phyloP scores from a whole-genome alignment of 2,329 filamentous ascomycete species.

The Ophiostoma pallidulum region DNA sequence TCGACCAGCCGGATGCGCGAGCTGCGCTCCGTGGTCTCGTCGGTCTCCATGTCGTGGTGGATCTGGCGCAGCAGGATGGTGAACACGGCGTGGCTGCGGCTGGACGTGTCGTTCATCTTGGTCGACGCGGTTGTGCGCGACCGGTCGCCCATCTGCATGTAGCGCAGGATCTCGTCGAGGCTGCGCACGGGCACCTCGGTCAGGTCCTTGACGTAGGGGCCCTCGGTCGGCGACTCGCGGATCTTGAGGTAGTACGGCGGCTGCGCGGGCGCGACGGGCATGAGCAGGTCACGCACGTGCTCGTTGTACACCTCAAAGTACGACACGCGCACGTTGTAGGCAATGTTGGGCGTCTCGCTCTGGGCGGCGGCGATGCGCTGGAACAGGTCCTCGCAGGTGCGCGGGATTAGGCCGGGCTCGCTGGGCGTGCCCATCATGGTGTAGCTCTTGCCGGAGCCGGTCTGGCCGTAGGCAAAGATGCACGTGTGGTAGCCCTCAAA shows the following conservation, averaged over 20 bases:
- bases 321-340: conserved; percentile 93
- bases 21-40: conserved; percentile 91
- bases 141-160: conserved; percentile 82
- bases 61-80: conserved; percentile 98
- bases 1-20: conserved; percentile 93
- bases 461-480: conserved; percentile 98
- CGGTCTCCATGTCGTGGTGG: conserved; percentile 92
- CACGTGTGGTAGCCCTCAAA: conserved; percentile 99
- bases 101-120: conserved; percentile 99
- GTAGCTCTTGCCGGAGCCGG: conserved; percentile 75
- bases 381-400: conserved; percentile 98
- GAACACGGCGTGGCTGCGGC: conserved; percentile 92
- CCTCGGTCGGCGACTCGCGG: conserved; percentile 92
- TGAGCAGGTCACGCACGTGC: conserved; percentile 80
- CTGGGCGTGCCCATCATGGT: conserved; percentile 99
- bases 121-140: conserved; percentile 87
- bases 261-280: conserved; percentile 38
- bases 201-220: conserved; percentile 95
- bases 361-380: conserved; percentile 62
- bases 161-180: conserved; percentile 75
- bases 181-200: conserved; percentile 79
- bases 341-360: conserved; percentile 56
- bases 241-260: conserved; percentile 88
- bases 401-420: conserved; percentile 90
- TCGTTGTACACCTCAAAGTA: conserved; percentile 99